Conservation (phyloP, 2,329 filamentous ascomycete genomes). For the Parafenestella ontariensis region DNA sequence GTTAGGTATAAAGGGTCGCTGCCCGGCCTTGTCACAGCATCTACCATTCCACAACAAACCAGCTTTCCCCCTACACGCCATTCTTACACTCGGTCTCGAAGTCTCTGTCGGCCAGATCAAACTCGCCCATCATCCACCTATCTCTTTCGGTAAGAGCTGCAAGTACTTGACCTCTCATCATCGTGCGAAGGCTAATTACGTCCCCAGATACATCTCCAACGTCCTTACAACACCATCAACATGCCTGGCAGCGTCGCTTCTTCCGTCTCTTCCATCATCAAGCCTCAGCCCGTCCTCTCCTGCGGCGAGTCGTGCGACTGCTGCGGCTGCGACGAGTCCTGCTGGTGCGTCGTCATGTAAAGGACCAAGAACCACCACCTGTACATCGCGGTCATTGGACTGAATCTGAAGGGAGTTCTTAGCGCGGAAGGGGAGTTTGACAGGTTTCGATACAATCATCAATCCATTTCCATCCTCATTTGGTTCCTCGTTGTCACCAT, state of each 20-base stretch:
- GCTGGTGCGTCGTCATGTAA: slow-evolving; percentile 47
- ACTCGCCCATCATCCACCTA: background rate
- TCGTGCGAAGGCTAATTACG: background rate
- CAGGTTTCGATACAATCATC: background rate
- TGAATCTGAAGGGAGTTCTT: background rate
- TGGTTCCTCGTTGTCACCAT: background rate
- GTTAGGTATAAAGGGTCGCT: slow-evolving; percentile 12
- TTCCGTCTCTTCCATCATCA: slow-evolving; percentile 47
- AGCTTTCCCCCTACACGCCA: no score
- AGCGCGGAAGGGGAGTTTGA: background rate
- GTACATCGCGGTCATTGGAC: background rate
- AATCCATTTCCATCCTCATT: background rate
- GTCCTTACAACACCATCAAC: slow-evolving; percentile 10
- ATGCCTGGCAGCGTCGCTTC: slow-evolving; percentile 46
- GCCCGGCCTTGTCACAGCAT: no score
- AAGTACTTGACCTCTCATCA: no score
- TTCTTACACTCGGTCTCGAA: background rate
- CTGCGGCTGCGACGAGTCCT: slow-evolving; percentile 49
- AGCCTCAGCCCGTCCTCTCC: slow-evolving; percentile 42
- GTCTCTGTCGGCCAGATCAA: background rate
- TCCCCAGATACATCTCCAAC: background rate
- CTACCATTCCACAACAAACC: background rate
- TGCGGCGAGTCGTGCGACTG: slow-evolving; percentile 49
- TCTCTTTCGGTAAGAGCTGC: no score
- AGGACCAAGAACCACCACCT: background rate